A percentile compares a stretch with the other conserved stretches of the same genome.
Conservation (phyloP, 176 grass and related monocot genomes). For the Typha latifolia region DNA sequence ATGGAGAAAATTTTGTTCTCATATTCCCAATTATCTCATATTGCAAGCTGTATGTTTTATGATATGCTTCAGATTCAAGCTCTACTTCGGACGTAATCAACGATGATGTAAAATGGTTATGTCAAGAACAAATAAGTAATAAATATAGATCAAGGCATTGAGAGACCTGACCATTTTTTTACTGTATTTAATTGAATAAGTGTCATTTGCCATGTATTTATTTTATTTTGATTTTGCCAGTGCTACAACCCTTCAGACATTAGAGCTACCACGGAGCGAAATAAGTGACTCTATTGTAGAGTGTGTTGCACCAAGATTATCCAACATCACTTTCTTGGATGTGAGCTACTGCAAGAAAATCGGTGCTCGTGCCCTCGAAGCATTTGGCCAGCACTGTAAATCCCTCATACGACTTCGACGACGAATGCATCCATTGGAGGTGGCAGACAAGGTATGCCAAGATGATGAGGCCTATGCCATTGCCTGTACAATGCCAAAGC, state of each 20-base stretch:
- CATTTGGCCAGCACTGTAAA: constrained; percentile 69
- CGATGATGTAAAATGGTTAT: no score
- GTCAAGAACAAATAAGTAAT: no score
- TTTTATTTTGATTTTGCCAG: constrained; percentile 21
- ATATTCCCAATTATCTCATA: no score
- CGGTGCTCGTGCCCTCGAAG: constrained; percentile 60
- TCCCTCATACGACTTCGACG: constrained; percentile 51
- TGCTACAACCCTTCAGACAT: constrained; percentile 42
- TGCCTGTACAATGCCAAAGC: constrained; percentile 64
- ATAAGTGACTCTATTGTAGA: constrained; percentile 82
- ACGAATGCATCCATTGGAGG: constrained; percentile 78
- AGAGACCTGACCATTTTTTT: no score
- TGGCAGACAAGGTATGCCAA: constrained; percentile 57
- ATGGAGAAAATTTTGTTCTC: no score
- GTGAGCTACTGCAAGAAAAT: constrained; percentile 90
- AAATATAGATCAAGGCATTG: no score
- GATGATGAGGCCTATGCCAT: constrained; percentile 87
- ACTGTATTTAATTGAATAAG: no score
- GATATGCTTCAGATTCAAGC: no score
- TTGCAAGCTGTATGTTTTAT: no score
- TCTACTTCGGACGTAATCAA: no score
- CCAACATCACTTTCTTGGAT: constrained; percentile 71
- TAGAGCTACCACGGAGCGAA: constrained; percentile 88
- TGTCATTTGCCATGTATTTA: no score
- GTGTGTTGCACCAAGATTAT: constrained; percentile 41